These are phyloP conservation scores for Murraya koenigii DNA, from an alignment of 345 rosid species.

Conservation along the genomic window DNA sequence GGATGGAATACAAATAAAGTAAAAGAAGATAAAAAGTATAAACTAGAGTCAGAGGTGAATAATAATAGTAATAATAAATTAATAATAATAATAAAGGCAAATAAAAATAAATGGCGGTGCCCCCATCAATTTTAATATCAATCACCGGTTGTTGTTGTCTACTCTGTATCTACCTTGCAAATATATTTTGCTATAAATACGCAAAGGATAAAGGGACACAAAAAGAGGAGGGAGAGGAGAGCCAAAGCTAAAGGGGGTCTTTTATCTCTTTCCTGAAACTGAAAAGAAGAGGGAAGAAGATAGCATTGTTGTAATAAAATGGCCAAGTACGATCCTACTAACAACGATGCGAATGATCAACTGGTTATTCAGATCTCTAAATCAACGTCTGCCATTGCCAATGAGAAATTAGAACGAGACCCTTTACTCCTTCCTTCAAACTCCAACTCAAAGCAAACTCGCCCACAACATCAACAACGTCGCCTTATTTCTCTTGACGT, in stretches of 20 bases:
- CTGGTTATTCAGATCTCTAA: slow-evolving; percentile 35
- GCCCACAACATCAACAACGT: slow-evolving; percentile 4
- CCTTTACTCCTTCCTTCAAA: slow-evolving; percentile 10
- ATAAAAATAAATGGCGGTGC: not conserved
- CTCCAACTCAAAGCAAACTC: slow-evolving; percentile 8
- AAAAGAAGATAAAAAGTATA: too few species aligned
- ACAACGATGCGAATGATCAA: slow-evolving; percentile 20
- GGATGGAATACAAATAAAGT: too few species aligned
- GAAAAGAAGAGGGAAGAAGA: not conserved
- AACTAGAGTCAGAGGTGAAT: not conserved
- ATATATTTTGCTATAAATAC: slow-evolving; percentile 3
- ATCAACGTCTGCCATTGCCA: not conserved
- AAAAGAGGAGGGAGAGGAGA: not conserved
- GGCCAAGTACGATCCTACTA: slow-evolving; percentile 30
- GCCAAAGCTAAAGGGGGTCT: not conserved
- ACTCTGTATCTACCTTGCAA: too few species aligned
- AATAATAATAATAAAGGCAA: not conserved
- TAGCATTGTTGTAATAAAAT: not conserved
- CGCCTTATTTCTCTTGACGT: slow-evolving; percentile 70
- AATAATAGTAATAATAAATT: too few species aligned
- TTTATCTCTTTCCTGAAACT: not conserved
- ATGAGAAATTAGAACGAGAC: not conserved
- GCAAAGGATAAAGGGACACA: not conserved
- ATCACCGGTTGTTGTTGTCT: not conserved
- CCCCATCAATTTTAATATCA: not conserved